Base-by-base conservation (phyloP, 805 yeast genomes). In the Pichia pseudocactophila region DNA sequence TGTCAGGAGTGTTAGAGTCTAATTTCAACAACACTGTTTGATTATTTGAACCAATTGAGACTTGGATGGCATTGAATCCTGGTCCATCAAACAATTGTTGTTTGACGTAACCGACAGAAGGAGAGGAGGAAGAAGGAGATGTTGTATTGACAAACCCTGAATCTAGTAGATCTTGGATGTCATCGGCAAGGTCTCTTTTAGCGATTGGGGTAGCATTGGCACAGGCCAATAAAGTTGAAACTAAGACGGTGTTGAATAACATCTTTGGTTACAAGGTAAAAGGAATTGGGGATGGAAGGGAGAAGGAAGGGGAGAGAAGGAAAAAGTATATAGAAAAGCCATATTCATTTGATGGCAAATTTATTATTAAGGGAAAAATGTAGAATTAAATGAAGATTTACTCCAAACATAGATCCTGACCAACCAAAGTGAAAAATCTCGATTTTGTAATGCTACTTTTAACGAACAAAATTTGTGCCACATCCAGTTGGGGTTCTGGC, bases 1-100 rank as follows among this genome's bases (percentile, higher is more conserved):
- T 62, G 50, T 79, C 85, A 0, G 80, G 69, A 0, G 84, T 76
- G 2, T 84, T 86, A 2, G 86, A 78, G 50, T 80, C 88, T 17
- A 80, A 54, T 34, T 77, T 58, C 10, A 79, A 71, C 12, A 63
- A 64, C 4, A 78, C 61, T 13, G 65, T 59, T 52, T 78, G 78
- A 2, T 65, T 54, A 1, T 78, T 70, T 0, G 80, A 69, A 12
- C 88, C 88, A 32, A 81, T 55, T 12, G 55, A 45, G 27, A 73
- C 44, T 7, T 61, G 59, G 4, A 69, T 68, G 3, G 71, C 58
- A 46, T 67, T 70, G 22, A 48, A 50, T 28, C 36, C 47, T 6
- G 26, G 30, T 19, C 35, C 42, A 17, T 19, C 9, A 2, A 30
- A 13, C 16, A 47, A 44, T 3, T 10, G n/a, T 19, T 37, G 35